phyloP scores from a whole-genome alignment of 306 rosid species.

The Corylus heterophylla region DNA sequence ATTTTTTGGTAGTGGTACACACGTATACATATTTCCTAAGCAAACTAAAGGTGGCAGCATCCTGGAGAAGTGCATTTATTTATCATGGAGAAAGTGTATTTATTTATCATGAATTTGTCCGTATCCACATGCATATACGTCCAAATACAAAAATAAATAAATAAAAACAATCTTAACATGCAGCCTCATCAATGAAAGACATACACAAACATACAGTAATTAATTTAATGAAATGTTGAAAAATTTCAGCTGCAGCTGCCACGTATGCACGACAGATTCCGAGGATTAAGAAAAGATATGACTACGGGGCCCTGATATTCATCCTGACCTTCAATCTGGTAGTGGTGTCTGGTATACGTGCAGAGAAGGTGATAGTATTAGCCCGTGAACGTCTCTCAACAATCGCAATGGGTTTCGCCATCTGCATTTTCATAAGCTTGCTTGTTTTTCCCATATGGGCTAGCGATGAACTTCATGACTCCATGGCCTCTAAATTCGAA shows the following conservation, averaged over 20 bases:
- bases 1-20: too few relatives aligned
- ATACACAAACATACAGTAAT: too few relatives aligned
- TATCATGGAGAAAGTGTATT: too few relatives aligned
- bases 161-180: too few relatives aligned
- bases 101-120: too few relatives aligned
- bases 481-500: slow-evolving; percentile 48
- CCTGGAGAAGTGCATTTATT: too few relatives aligned
- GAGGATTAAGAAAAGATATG: slow-evolving; percentile 73
- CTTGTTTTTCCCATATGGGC: slow-evolving; percentile 79
- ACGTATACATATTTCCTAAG: too few relatives aligned
- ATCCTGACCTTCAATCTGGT: slow-evolving; percentile 77
- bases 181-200: too few relatives aligned
- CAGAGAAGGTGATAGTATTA: slow-evolving; percentile 46
- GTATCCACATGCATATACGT: too few relatives aligned
- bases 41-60: too few relatives aligned
- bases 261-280: slow-evolving; percentile 60
- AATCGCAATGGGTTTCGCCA: slow-evolving; percentile 63
- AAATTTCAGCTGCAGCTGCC: slow-evolving; percentile 52
- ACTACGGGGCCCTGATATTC: slow-evolving; percentile 74
- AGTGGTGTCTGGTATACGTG: slow-evolving; percentile 68
- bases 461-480: slow-evolving; percentile 82
- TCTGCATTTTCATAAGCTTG: slow-evolving; percentile 60
- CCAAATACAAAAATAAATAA: too few relatives aligned
- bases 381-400: slow-evolving; percentile 68
- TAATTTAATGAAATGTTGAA: too few relatives aligned